Percentiles rank a stretch among this genome's conserved stretches.
Conservation (phyloP, 2,329 filamentous ascomycete genomes). For the Setomelanomma holmii region DNA sequence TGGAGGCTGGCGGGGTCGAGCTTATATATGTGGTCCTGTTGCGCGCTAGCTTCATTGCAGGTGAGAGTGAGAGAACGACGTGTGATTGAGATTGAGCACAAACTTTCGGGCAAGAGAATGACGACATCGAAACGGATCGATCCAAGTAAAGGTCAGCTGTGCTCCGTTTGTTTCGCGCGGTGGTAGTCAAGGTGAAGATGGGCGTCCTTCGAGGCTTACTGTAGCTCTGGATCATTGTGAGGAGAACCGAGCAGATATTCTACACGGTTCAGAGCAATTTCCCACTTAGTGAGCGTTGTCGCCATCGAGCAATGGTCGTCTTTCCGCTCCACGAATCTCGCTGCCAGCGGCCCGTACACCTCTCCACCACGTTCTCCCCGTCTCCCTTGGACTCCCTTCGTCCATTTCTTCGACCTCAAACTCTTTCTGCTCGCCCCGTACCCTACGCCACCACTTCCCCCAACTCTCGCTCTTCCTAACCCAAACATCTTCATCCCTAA, state of each 20-base stretch:
- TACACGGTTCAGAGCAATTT: neutral
- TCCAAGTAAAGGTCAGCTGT: neutral
- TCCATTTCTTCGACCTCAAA: conserved; percentile 36
- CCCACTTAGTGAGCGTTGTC: neutral
- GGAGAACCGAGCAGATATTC: neutral
- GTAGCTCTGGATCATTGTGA: neutral
- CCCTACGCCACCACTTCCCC: conserved; percentile 37
- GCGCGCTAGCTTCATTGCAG: neutral
- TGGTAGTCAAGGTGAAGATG: too few species aligned
- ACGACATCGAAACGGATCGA: neutral
- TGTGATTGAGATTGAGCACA: too few species aligned
- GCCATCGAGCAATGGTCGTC: conserved; percentile 23
- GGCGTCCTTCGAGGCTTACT: too few species aligned
- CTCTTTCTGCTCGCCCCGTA: conserved; percentile 28
- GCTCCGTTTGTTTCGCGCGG: neutral
- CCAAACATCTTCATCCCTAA: conserved; percentile 37
- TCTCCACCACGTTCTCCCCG: conserved; percentile 31
- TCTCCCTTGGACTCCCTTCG: conserved; percentile 29
- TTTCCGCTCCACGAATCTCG: conserved; percentile 19
- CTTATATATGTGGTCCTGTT: neutral
- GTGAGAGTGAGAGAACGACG: neutral
- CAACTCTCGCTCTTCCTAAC: conserved; percentile 37
- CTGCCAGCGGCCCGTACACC: conserved; percentile 10
- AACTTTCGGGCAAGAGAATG: neutral
- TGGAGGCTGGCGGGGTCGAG: neutral